These are phyloP conservation scores for Alectoria sarmentosa DNA, from an alignment of 495 filamentous ascomycete species.

Conservation along the genomic window DNA sequence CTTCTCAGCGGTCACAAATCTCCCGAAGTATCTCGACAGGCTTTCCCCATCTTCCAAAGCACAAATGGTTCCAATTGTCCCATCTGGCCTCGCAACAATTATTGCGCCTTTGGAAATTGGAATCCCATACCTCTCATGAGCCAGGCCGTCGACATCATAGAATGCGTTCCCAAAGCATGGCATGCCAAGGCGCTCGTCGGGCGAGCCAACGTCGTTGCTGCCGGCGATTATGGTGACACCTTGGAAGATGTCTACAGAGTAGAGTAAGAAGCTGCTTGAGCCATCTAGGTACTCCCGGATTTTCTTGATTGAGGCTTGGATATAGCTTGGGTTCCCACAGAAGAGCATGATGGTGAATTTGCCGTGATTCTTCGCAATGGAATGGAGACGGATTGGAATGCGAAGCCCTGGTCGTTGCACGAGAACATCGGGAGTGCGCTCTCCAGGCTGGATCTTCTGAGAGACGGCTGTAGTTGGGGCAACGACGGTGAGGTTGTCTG, in stretches of 20 bases:
- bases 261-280: neutral
- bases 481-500: neutral
- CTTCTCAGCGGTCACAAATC: slow-evolving; percentile 1
- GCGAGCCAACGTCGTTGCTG: slow-evolving; percentile 2
- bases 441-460: slow-evolving; percentile 9
- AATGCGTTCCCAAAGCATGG: slow-evolving; percentile 34
- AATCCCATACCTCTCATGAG: slow-evolving; percentile 50
- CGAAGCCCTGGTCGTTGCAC: slow-evolving; percentile 17
- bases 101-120: slow-evolving; percentile 37
- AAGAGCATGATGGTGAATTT: slow-evolving; percentile 21
- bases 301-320: neutral
- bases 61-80: slow-evolving; percentile 17
- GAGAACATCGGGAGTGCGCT: slow-evolving; percentile 20
- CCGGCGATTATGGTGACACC: slow-evolving; percentile 18
- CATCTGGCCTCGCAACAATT: slow-evolving; percentile 49
- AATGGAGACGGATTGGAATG: slow-evolving; percentile 14
- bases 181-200: slow-evolving; percentile 16
- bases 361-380: slow-evolving; percentile 16
- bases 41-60: slow-evolving; percentile 4
- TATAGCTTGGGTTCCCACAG: slow-evolving; percentile 9
- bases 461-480: neutral
- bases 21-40: slow-evolving; percentile 13
- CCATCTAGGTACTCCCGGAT: slow-evolving; percentile 10
- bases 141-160: slow-evolving; percentile 48
- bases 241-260: slow-evolving; percentile 3